Base-by-base conservation (phyloP, 73 alveolate genomes). In the Uronychia setigera region DNA sequence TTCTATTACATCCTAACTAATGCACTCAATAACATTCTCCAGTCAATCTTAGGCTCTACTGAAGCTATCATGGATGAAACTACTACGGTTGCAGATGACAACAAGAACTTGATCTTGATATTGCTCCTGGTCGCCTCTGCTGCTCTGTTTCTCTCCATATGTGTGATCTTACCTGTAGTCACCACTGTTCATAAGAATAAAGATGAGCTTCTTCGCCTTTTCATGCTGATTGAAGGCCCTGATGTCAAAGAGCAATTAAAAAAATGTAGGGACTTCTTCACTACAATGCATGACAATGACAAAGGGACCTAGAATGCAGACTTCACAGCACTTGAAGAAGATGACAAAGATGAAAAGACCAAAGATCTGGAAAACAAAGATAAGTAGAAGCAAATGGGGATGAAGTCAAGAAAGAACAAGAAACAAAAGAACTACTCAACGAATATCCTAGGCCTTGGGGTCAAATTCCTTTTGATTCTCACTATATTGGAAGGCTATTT, bases 361-460 rank as follows among this genome's bases (percentile, higher is more conserved):
- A 86, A 79, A 28, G 92, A 79, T 1, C 82, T 57, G 0, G 87
- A 79, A 86, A 83, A 86, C 29, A 30, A 78, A 26, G 88, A 46
- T 25, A 59, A 86, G 31, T 11, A 60, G 34, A 59, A 80, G 83
- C 74, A 79, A 29, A 59, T n/a, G n/a, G n/a, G 60, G 32, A 33
- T 33, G 33, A 25, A 78, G 35, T 86, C 92, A 5, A 1, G 88
- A n/a, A 86, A 86, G 88, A 86, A 79, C 84, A 86, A 86, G 82
- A 86, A 76, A 88, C 88, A 86, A n/a, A 86, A 86, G 84, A 86
- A 79, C 78, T 86, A 76, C 88, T 32, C 81, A 0, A 86, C 92
- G 33, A 86, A 86, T 58, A 76, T 86, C 84, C 35, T 78, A 30
- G 29, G 80, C 31, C 84, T 86, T 0, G 31, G 59, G n/a, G 33